Base-by-base conservation (phyloP, 1,284 basidiomycete species). In the Ganoderma lucidum region DNA sequence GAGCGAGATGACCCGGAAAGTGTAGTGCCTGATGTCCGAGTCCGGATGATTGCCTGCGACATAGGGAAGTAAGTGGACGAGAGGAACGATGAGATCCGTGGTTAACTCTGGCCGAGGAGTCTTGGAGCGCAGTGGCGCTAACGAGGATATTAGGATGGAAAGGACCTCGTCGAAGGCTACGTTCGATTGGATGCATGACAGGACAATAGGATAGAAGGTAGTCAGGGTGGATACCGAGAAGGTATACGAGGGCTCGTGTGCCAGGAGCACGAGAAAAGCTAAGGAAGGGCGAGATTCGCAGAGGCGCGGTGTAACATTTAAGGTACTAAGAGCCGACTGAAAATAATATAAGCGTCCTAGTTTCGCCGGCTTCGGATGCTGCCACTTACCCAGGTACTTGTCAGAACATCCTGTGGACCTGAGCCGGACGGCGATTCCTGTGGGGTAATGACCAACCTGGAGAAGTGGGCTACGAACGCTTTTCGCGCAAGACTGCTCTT, bases 11-110 rank as follows among this genome's bases (percentile, higher is more conserved):
- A 88, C 79, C 10, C 90, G 87, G 76, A 91, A 90, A 9, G 84
- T 81, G 66, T 90, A 82, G 70, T 91, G 87, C 19, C 92, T 85
- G 30, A 84, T 81, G 48, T 82, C 75, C 6, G 90, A 78, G 67
- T 92, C 86, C 2, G 88, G 85, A 73, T 93, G 89, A 2, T 81
- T 83, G 73, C 88, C 88, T 6, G 90, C 87, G 51, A 93, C 74
- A 6, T 84, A 78, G 0, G 89, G 83, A 37, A 93, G 79, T 6
- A 88, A 73, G 10, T 82, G 80, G 53, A 82, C 82, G 1, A 92
- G 80, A 2, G 88, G 84, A 2, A 81, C 73, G 10, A 86, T 77
- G 2, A 88, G 74, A 8, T 89, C 86, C 3, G 82, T 78, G 4
- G 85, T 76, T 17, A 88, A 76, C 23, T 81, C 77, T 19, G 75